These are phyloP conservation scores for Chondrostereum purpureum DNA, from an alignment of 1,284 basidiomycete genomes.

Conservation along the genomic window DNA sequence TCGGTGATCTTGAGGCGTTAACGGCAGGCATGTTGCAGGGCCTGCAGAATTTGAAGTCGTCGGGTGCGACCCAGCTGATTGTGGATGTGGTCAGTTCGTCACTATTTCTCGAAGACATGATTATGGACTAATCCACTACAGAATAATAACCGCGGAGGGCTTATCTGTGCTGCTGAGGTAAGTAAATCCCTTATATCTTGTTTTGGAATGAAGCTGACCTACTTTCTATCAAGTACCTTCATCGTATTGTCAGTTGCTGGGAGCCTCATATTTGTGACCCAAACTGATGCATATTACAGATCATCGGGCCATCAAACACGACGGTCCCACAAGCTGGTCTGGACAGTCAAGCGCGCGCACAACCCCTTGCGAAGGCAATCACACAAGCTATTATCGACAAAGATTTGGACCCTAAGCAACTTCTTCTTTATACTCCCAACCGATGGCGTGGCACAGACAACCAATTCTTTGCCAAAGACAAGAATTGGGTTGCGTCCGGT, in stretches of 20 bases:
- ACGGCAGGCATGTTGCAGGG: conserved; percentile 40
- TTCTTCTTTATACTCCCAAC: conserved; percentile 43
- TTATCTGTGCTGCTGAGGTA: conserved; percentile 55
- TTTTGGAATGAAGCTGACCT: too few relatives aligned
- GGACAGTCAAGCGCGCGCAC: conserved; percentile 43
- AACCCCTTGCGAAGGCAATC: conserved; percentile 44
- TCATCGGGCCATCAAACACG: conserved; percentile 44
- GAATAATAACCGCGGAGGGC: conserved; percentile 59
- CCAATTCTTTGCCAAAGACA: conserved; percentile 32
- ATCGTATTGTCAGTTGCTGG: conserved; percentile 51
- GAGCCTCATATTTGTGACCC: neutral
- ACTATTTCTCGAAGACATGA: conserved; percentile 8
- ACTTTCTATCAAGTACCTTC: conserved; percentile 46
- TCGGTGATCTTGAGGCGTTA: conserved; percentile 37
- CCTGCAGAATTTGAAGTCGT: conserved; percentile 39
- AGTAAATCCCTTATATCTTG: conserved; percentile 17
- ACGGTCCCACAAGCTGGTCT: conserved; percentile 53
- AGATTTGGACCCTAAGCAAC: conserved; percentile 37
- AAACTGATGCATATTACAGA: conserved; percentile 24
- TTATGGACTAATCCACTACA: conserved; percentile 18
- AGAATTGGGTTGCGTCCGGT: conserved; percentile 41
- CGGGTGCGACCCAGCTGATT: conserved; percentile 47
- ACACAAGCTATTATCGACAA: conserved; percentile 33
- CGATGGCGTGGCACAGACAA: conserved; percentile 48
- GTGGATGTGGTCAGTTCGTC: conserved; percentile 43